These are phyloP conservation scores for Malus domestica DNA, from an alignment of 306 rosid genomes.

Conservation along the genomic window DNA sequence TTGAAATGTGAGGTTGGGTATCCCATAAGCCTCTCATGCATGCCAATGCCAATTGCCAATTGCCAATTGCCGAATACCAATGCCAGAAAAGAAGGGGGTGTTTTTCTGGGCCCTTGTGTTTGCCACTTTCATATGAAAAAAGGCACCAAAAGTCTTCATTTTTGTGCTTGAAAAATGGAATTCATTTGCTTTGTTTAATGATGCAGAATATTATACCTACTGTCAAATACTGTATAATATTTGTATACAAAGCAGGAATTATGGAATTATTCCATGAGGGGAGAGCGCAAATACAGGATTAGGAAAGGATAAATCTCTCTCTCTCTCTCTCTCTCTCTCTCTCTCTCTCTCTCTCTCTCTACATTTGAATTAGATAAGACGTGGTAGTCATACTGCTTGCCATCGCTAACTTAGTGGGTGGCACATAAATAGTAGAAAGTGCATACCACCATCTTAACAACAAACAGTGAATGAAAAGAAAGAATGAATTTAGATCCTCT, in stretches of 20 bases:
- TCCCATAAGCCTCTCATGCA: constrained; percentile 15
- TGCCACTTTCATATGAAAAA: constrained; percentile 35
- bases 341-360: not conserved
- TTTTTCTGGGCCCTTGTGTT: constrained; percentile 45
- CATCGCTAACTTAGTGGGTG: not conserved
- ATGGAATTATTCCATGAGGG: not conserved
- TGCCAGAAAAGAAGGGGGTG: not conserved
- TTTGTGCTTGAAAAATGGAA: constrained; percentile 13
- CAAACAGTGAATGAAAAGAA: no score
- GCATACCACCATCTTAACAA: no score
- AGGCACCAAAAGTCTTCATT: constrained; percentile 19
- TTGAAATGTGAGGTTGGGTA: constrained; percentile 5
- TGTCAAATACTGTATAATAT: no score
- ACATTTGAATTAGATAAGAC: not conserved
- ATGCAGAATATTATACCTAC: not conserved
- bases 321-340: not conserved
- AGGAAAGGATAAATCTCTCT: not conserved
- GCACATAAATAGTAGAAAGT: not conserved
- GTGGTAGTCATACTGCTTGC: not conserved
- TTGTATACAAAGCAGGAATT: not conserved
- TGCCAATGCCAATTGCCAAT: not conserved
- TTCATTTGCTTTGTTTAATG: constrained; percentile 5
- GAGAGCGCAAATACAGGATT: not conserved
- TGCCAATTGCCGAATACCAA: constrained; percentile 7
- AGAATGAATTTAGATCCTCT: no score